Percentiles rank a stretch among this genome's conserved stretches.
Evolutionary conservation across 371 early-diverging fungal species (phyloP).

Genomic region (Zychaea mexicana): DNA sequence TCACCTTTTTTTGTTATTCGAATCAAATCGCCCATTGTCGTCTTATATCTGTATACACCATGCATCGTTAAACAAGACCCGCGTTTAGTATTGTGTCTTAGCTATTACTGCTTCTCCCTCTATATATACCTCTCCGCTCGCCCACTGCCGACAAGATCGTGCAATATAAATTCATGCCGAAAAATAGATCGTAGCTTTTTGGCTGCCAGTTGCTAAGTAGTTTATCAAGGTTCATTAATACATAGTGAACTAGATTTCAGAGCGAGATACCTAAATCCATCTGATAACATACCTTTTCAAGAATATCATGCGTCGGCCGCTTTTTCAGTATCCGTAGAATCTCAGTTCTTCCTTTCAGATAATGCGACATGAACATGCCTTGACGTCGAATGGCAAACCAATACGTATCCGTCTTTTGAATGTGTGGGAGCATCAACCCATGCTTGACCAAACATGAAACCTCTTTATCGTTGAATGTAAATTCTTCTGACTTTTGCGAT

Average conservation of each 20-base stretch:
- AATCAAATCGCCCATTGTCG: constrained; percentile 35
- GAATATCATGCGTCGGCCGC: constrained; percentile 27
- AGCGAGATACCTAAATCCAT: background rate
- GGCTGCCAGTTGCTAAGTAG: constrained; percentile 17
- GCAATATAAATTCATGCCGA: constrained; percentile 24
- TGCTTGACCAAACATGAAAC: constrained; percentile 8
- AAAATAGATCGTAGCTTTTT: constrained; percentile 20
- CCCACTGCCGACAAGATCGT: constrained; percentile 31
- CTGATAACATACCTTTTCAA: constrained; percentile 17
- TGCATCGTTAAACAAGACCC: background rate
- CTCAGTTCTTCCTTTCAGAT: constrained; percentile 21
- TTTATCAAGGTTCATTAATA: no score
- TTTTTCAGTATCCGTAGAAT: constrained; percentile 27
- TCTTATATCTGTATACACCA: constrained; percentile 24
- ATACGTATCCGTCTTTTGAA: constrained; percentile 13
- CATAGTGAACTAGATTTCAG: background rate
- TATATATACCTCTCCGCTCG: constrained; percentile 24
- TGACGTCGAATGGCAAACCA: constrained; percentile 30
- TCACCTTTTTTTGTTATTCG: constrained; percentile 34
- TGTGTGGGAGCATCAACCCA: constrained; percentile 24
- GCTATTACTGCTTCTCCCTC: background rate
- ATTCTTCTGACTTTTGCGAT: constrained; percentile 8
- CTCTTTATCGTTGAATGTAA: constrained; percentile 15
- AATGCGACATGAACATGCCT: constrained; percentile 25
- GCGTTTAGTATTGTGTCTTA: background rate